Base-by-base conservation (phyloP, 1,284 basidiomycete species). In the Boletus holoroseus region DNA sequence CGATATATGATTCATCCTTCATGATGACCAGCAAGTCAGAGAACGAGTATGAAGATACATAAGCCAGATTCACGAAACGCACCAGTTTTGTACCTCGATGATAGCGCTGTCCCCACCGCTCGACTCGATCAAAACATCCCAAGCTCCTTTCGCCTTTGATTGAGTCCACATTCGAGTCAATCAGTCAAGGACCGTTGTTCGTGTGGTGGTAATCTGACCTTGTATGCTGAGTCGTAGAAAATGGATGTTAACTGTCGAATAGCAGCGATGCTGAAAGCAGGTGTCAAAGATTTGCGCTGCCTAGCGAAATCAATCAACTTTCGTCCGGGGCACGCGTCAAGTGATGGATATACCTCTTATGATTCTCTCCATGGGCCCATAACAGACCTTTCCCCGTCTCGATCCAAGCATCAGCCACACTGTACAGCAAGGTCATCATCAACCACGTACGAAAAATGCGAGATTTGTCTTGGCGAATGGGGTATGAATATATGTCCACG, bases 1-100 rank as follows among this genome's bases (percentile, higher is more conserved):
- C 76, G 76, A 70, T 22, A 76, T 64, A 13, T 67, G 62, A 53
- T 76, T 76, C 74, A 76, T 76, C 73, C 76, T 69, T 48, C 3
- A 20, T 18, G 5, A 60, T 32, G 7, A n/a, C 5, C 20, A 45
- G 12, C 18, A 9, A 24, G 5, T 49, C 13, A 32, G 26, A 28
- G 22, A 20, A 7, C 15, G 1, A 2, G 11, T 15, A 27, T 27
- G 26, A 46, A 11, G 6, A 15, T 18, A 44, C n/a, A 16, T 15
- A 18, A 4, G 12, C 7, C 16, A 3, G 1, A n/a, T 46, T 47
- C 4, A 20, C 6, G 15, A 20, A 9, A 42, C 16, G 11, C 18
- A 58, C 55, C 56, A 58, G 2, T 28, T 45, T 30, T 82, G 75
- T 6, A 82, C 77, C 30, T 83, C 77, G 24, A 82, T 77, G 13